Conservation (phyloP, 1,284 basidiomycete species). For the Microbotryum saponariae region DNA sequence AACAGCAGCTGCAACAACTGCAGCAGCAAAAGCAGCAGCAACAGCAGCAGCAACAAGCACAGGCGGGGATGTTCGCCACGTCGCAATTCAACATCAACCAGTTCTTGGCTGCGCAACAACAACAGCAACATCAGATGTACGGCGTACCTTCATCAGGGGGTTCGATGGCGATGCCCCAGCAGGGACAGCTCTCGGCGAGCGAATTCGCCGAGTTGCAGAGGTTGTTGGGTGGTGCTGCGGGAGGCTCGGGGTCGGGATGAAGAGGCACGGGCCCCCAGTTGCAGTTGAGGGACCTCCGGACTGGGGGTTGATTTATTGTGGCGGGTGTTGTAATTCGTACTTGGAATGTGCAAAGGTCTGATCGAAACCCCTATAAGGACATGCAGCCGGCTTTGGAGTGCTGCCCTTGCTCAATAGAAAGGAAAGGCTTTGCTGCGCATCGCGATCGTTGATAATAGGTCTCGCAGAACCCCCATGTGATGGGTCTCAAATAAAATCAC, state of each 20-base stretch:
- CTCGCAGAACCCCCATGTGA: too few relatives aligned
- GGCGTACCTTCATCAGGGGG: too few relatives aligned
- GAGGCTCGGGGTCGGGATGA: background rate
- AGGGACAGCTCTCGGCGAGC: slow-evolving; percentile 1
- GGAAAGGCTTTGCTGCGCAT: too few relatives aligned
- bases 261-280: background rate
- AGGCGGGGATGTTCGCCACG: background rate
- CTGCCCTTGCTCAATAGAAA: too few relatives aligned
- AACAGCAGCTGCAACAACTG: background rate
- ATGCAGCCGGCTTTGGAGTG: too few relatives aligned
- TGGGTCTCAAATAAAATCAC: too few relatives aligned
- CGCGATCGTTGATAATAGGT: too few relatives aligned
- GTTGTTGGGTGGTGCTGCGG: slow-evolving; percentile 13
- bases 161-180: too few relatives aligned
- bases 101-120: slow-evolving; percentile 1
- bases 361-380: too few relatives aligned
- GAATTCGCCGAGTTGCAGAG: slow-evolving; percentile 24
- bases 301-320: too few relatives aligned
- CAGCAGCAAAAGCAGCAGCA: slow-evolving; percentile 3
- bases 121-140: slow-evolving; percentile 2
- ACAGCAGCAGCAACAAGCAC: slow-evolving; percentile 1
- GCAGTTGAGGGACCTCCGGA: background rate
- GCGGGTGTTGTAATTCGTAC: too few relatives aligned
- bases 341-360: too few relatives aligned
- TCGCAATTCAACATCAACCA: slow-evolving; percentile 2